Base-by-base conservation (phyloP, 2,329 filamentous ascomycete genomes). In the Ophiostoma himal-ulmi region DNA sequence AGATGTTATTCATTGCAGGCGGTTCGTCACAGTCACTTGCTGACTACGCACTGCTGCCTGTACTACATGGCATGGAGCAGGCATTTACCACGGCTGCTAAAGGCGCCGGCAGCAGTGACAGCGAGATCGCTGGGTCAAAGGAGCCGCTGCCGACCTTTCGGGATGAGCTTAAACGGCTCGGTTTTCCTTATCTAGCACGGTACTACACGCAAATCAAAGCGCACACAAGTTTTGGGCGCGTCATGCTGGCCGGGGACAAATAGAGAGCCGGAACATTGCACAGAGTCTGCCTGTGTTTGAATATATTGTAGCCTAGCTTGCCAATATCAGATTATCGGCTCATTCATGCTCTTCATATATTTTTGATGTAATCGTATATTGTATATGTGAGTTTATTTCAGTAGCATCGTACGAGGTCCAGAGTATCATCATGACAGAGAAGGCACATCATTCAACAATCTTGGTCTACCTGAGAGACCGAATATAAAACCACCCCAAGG, bases 31-130 rank as follows among this genome's bases (percentile, higher is more conserved):
- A 82, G 0, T 79, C 80, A 1, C 75, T 88, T 1, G 82, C 83
- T 0, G 87, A 89, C 76, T 89, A 83, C 75, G 85, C 84, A 0
- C 75, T 88, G 3, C 88, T 84, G 83, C 86, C 87, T 0, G 80
- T 86, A 17, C 74, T 89, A 71, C 78, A 86, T 71, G 79, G 80
- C 41, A 79, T 87, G 26, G 76, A 80, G 10, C 72, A 77, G 17
- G 77, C 78, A 26, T 76, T 76, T 70, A 80, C 78, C 1, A 60
- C 41, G 17, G 8, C 36, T 17, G 11, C 13, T 34, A 7, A 26
- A 34, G 57, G 34, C 7, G 20, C 26, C 57, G 7, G 4, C 2
- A 66, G 41, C 3, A 62, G 75, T 4, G 77, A 76, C 39, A 20
- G n/a, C 65, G 48, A 44, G 39, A 11, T 11, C 2, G 8, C 65